phyloP scores from a whole-genome alignment of 257 asterid genomes.

The Thymus mandschuricus region DNA sequence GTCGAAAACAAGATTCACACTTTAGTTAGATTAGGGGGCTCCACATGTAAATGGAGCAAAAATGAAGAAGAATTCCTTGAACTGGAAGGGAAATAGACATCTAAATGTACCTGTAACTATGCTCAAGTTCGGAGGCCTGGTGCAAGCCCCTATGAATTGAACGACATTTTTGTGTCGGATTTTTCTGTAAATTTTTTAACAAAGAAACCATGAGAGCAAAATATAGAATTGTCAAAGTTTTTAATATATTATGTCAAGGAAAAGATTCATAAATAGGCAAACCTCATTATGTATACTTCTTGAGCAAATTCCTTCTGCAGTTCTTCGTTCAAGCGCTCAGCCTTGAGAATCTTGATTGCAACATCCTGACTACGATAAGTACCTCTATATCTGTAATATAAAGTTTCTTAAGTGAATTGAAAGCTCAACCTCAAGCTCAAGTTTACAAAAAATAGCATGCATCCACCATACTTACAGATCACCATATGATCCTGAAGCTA shows the following conservation, averaged over 20 bases:
- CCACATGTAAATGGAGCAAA: too few species aligned
- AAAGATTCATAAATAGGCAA: constrained; percentile 25
- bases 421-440: constrained; percentile 27
- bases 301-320: constrained; percentile 94
- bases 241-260: neutral
- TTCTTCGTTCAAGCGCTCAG: constrained; percentile 78
- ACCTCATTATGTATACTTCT: constrained; percentile 98
- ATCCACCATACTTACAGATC: constrained; percentile 52
- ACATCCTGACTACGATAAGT: constrained; percentile 87
- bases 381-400: constrained; percentile 73
- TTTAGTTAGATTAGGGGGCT: too few species aligned
- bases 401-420: constrained; percentile 27
- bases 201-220: neutral
- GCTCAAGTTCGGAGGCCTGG: constrained; percentile 88
- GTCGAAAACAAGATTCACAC: neutral
- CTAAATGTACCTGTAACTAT: constrained; percentile 78
- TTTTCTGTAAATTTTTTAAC: constrained; percentile 62
- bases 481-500: constrained; percentile 78
- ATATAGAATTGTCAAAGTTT: neutral
- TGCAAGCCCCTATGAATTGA: constrained; percentile 97
- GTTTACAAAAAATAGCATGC: constrained; percentile 8
- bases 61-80: neutral
- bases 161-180: constrained; percentile 96
- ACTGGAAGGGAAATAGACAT: constrained; percentile 15
- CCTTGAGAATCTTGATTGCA: constrained; percentile 92